phyloP scores from a whole-genome alignment of 2,329 filamentous ascomycete species.

The Berkeleyomyces rouxiae region DNA sequence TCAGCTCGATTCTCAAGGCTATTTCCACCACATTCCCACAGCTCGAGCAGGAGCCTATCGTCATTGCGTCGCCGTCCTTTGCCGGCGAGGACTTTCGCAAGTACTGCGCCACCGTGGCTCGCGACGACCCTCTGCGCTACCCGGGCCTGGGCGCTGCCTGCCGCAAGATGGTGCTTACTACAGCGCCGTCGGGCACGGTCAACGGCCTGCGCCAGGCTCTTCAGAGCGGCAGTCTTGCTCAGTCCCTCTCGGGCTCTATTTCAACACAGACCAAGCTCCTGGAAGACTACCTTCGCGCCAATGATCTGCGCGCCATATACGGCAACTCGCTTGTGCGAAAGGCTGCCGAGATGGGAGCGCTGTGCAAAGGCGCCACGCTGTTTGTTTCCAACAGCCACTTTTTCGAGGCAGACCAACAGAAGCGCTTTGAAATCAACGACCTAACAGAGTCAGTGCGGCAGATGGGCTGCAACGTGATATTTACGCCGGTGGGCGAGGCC shows the following conservation, averaged over 20 bases:
- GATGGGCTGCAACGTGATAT: slow-evolving; percentile 57
- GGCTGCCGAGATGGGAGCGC: slow-evolving; percentile 73
- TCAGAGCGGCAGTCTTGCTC: slow-evolving; percentile 55
- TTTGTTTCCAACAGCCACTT: slow-evolving; percentile 82
- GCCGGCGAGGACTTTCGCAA: slow-evolving; percentile 65
- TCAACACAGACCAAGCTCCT: slow-evolving; percentile 27
- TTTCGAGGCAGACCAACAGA: slow-evolving; percentile 60
- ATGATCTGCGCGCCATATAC: slow-evolving; percentile 85
- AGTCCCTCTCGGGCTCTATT: not conserved
- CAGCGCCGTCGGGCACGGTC: slow-evolving; percentile 70
- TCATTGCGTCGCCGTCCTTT: slow-evolving; percentile 83
- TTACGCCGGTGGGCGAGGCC: slow-evolving; percentile 42
- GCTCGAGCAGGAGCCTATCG: slow-evolving; percentile 59
- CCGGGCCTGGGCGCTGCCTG: slow-evolving; percentile 49
- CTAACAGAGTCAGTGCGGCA: slow-evolving; percentile 79
- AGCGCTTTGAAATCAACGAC: slow-evolving; percentile 63
- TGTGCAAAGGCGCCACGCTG: slow-evolving; percentile 68
- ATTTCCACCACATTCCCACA: slow-evolving; percentile 61
- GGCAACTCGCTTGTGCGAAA: slow-evolving; percentile 66
- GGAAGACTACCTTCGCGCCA: slow-evolving; percentile 56
- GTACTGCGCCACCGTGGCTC: slow-evolving; percentile 41
- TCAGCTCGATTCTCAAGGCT: slow-evolving; percentile 26
- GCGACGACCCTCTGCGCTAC: slow-evolving; percentile 27
- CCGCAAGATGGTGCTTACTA: slow-evolving; percentile 55
- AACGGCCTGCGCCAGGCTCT: slow-evolving; percentile 81